Evolutionary conservation across 441 rosid genomes (phyloP).

Genomic region (Erysimum pusillum): DNA sequence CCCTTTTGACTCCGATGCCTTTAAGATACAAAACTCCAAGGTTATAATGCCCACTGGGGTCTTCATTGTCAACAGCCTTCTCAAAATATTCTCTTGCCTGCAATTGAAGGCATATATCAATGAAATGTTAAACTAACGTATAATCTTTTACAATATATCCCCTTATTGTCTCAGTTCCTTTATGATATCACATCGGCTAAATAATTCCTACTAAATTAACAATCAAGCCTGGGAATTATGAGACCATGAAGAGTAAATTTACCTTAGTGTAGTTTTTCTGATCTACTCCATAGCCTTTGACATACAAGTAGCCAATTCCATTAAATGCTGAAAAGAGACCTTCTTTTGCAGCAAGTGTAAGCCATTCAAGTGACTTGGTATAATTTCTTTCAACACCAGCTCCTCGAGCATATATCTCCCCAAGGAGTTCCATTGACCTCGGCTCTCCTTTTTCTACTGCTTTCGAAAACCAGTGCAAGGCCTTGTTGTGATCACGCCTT

Average conservation of each 20-base stretch:
- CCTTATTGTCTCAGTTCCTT: constrained; percentile 1
- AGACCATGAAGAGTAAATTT: constrained; percentile 37
- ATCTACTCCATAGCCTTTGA: constrained; percentile 95
- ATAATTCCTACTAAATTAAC: constrained; percentile 11
- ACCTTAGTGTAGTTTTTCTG: constrained; percentile 93
- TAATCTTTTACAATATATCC: not conserved
- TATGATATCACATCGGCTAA: not conserved
- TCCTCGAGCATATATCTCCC: constrained; percentile 96
- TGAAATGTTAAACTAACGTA: constrained; percentile 5
- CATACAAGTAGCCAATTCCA: constrained; percentile 95
- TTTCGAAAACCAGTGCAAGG: constrained; percentile 85
- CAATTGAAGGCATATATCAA: constrained; percentile 30
- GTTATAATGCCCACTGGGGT: constrained; percentile 93
- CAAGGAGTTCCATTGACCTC: constrained; percentile 94
- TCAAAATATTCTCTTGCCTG: constrained; percentile 97
- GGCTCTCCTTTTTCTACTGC: constrained; percentile 95
- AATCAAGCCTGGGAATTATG: not conserved
- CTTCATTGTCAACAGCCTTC: constrained; percentile 84
- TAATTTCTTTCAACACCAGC: constrained; percentile 98
- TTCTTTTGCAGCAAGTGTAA: constrained; percentile 81
- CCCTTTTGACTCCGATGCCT: constrained; percentile 91
- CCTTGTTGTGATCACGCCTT: constrained; percentile 88
- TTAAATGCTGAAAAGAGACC: constrained; percentile 88
- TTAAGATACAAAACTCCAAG: constrained; percentile 91
- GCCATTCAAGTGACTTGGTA: constrained; percentile 91